These are phyloP conservation scores for Xylaria sp. DNA, from an alignment of 2,329 filamentous ascomycete genomes.

Conservation along the genomic window DNA sequence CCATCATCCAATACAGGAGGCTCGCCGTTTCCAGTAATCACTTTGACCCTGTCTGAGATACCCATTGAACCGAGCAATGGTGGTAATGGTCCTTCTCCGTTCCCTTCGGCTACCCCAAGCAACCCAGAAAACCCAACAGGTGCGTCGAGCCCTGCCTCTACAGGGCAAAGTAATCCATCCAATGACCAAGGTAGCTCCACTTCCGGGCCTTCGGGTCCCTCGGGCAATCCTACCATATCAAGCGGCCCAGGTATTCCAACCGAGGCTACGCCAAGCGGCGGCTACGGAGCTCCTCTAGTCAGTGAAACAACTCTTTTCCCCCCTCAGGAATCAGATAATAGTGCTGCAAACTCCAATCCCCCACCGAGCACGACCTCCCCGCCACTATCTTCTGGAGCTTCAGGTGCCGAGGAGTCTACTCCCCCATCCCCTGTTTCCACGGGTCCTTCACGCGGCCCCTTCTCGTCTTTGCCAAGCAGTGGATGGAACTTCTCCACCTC, in stretches of 20 bases:
- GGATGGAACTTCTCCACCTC: slow-evolving; percentile 49
- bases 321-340: slow-evolving; percentile 35
- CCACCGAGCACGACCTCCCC: slow-evolving; percentile 35
- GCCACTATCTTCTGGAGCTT: slow-evolving; percentile 34
- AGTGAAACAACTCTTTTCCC: slow-evolving; percentile 39
- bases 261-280: slow-evolving; percentile 39
- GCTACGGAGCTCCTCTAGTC: slow-evolving; percentile 41
- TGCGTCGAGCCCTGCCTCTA: slow-evolving; percentile 35
- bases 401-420: slow-evolving; percentile 33
- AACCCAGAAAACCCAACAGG: slow-evolving; percentile 30
- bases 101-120: slow-evolving; percentile 21
- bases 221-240: slow-evolving; percentile 27
- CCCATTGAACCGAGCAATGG: slow-evolving; percentile 22
- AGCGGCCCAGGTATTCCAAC: slow-evolving; percentile 19
- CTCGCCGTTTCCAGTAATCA: slow-evolving; percentile 42
- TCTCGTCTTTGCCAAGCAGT: slow-evolving; percentile 46
- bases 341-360: slow-evolving; percentile 26
- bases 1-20: slow-evolving; percentile 34
- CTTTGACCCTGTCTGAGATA: slow-evolving; percentile 42
- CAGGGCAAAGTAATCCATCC: slow-evolving; percentile 36
- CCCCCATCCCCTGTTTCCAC: slow-evolving; percentile 23
- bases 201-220: slow-evolving; percentile 28
- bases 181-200: slow-evolving; percentile 11
- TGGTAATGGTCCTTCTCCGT: slow-evolving; percentile 25
- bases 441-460: slow-evolving; percentile 39